Conservation (phyloP, 129 eudicot species). For the Flaveria robusta region DNA sequence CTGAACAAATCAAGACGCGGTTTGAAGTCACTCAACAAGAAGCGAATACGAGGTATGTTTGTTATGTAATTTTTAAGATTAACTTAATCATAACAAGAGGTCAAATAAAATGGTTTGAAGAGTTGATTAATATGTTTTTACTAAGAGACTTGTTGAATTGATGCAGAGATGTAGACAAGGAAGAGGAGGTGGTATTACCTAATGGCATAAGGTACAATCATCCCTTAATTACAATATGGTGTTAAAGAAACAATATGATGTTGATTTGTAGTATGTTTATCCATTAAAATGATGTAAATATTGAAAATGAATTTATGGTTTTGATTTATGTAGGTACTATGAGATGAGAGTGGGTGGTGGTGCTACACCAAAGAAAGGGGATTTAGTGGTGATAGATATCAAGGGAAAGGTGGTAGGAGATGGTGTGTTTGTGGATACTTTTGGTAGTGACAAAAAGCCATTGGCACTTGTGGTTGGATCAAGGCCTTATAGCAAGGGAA, state of each 20-base stretch:
- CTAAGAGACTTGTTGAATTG: constrained; percentile 17
- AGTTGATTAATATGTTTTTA: background rate
- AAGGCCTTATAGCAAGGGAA: constrained; percentile 83
- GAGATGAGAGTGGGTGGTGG: constrained; percentile 92
- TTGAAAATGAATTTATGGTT: background rate
- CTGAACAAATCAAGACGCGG: constrained; percentile 88
- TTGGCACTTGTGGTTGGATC: constrained; percentile 84
- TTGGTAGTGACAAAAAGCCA: constrained; percentile 62
- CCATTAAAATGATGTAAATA: background rate
- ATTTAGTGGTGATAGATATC: constrained; percentile 76
- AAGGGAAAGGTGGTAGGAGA: constrained; percentile 71
- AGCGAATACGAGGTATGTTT: constrained; percentile 70
- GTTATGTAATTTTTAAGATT: background rate
- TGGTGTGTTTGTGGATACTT: constrained; percentile 71
- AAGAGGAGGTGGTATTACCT: constrained; percentile 81
- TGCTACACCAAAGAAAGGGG: constrained; percentile 71
- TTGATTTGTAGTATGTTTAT: background rate
- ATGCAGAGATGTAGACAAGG: constrained; percentile 80
- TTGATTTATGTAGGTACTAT: constrained; percentile 55
- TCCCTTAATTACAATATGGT: background rate
- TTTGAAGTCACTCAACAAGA: constrained; percentile 73
- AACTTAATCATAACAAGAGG: too few species aligned
- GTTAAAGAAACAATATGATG: background rate
- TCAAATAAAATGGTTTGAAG: background rate
- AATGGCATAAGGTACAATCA: constrained; percentile 72